Evolutionary conservation across 495 filamentous ascomycete genomes (phyloP).

Genomic region (Penicillium pancosmium): DNA sequence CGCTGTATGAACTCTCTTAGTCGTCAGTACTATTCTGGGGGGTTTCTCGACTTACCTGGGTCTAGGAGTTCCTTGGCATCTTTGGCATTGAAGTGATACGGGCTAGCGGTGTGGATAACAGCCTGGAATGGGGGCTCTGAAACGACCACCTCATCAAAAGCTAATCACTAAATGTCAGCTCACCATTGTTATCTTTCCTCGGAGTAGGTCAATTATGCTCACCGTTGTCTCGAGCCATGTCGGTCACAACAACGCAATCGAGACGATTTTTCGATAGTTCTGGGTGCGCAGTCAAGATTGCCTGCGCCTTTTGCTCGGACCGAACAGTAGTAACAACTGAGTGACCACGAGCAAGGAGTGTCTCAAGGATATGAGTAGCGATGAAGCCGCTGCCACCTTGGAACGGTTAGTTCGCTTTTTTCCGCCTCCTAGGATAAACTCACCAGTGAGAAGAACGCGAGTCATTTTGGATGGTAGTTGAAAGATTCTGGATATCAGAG

Average conservation of each 20-base stretch:
- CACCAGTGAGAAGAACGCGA: slow-evolving; percentile 27
- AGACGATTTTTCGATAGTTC: slow-evolving; percentile 56
- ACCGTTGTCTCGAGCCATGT: slow-evolving; percentile 58
- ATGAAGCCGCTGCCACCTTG: slow-evolving; percentile 64
- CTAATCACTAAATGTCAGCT: not conserved
- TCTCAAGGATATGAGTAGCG: slow-evolving; percentile 71
- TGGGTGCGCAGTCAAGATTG: slow-evolving; percentile 64
- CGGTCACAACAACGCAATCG: slow-evolving; percentile 70
- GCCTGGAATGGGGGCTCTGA: slow-evolving; percentile 67
- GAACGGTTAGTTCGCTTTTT: slow-evolving; percentile 1
- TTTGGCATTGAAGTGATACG: slow-evolving; percentile 61
- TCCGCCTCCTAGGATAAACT: not conserved
- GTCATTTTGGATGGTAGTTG: slow-evolving; percentile 17
- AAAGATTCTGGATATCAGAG: no score
- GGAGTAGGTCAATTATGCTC: not conserved
- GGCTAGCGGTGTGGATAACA: slow-evolving; percentile 76
- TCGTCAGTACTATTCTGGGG: not conserved
- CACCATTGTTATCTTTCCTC: no score
- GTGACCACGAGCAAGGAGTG: slow-evolving; percentile 62
- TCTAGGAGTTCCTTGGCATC: slow-evolving; percentile 30
- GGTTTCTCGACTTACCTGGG: slow-evolving; percentile 28
- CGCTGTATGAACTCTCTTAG: slow-evolving; percentile 28
- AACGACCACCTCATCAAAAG: slow-evolving; percentile 68
- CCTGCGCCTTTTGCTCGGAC: slow-evolving; percentile 67
- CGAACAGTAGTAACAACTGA: slow-evolving; percentile 81